Evolutionary conservation across 768 basidiomycete species (phyloP).

Genomic region (Russula lepida): DNA sequence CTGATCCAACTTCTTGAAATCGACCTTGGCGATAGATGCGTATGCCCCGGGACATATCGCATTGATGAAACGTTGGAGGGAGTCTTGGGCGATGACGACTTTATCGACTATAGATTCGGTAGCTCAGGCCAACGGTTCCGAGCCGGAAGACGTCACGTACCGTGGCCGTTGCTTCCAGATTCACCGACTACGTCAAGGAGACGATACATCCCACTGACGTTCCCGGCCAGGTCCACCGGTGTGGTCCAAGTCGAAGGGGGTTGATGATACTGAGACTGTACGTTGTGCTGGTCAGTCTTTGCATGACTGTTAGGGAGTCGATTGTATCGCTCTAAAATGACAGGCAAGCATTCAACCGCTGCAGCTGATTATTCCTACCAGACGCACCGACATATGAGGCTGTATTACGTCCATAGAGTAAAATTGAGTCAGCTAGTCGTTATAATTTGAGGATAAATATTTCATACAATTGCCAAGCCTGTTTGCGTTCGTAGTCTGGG

Average conservation of each 20-base stretch:
- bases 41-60: constrained; percentile 44
- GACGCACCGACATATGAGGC: background rate
- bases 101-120: constrained; percentile 40
- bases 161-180: constrained; percentile 41
- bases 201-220: constrained; percentile 41
- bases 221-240: background rate
- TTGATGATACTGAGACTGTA: background rate
- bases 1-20: constrained; percentile 45
- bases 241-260: background rate
- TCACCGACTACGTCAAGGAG: constrained; percentile 48
- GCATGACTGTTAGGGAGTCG: background rate
- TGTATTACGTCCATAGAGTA: background rate
- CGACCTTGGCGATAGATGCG: constrained; percentile 43
- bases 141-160: constrained; percentile 26
- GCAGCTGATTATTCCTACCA: background rate
- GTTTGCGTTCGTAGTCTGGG: background rate
- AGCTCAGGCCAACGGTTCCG: background rate
- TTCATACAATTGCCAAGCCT: background rate
- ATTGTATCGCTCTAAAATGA: background rate
- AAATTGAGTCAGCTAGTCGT: background rate
- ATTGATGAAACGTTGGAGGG: constrained; percentile 42
- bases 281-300: background rate
- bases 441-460: background rate
- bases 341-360: background rate
- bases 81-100: constrained; percentile 48